phyloP scores from a whole-genome alignment of 768 basidiomycete genomes.

The Russula ochroleuca region DNA sequence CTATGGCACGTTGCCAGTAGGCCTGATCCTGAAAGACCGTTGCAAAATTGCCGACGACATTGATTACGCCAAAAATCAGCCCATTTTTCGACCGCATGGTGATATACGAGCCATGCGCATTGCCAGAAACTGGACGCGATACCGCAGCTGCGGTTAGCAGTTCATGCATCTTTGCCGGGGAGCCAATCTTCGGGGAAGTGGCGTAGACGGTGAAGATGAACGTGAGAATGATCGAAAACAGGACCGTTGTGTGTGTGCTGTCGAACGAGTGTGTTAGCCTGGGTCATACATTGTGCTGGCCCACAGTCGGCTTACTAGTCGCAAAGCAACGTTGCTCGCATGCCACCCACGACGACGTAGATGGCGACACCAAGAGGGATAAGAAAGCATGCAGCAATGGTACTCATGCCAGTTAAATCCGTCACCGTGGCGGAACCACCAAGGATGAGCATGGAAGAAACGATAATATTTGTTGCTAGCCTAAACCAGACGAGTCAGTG shows the following conservation, averaged over 20 bases:
- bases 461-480: constrained; percentile 87
- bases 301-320: constrained; percentile 59
- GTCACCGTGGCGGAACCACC: constrained; percentile 87
- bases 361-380: constrained; percentile 84
- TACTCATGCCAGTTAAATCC: constrained; percentile 84
- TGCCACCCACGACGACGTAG: constrained; percentile 83
- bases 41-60: constrained; percentile 80
- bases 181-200: constrained; percentile 75
- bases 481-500: constrained; percentile 33
- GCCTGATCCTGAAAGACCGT: constrained; percentile 57
- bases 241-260: constrained; percentile 81
- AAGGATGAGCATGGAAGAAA: constrained; percentile 79
- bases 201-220: constrained; percentile 79
- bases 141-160: constrained; percentile 60
- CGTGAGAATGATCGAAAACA: constrained; percentile 80
- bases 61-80: constrained; percentile 71
- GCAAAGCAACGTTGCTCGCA: constrained; percentile 80
- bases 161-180: constrained; percentile 70
- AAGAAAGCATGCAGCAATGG: constrained; percentile 86
- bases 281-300: not conserved
- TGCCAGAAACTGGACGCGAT: constrained; percentile 63
- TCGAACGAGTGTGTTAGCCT: constrained; percentile 7
- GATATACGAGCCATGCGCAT: constrained; percentile 77
- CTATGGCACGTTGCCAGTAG: constrained; percentile 92
- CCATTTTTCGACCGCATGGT: constrained; percentile 58